Evolutionary conservation across 805 yeast genomes (phyloP), one percentile per base, ranked within the genome.

Genomic region (Nematodospora valgi): DNA sequence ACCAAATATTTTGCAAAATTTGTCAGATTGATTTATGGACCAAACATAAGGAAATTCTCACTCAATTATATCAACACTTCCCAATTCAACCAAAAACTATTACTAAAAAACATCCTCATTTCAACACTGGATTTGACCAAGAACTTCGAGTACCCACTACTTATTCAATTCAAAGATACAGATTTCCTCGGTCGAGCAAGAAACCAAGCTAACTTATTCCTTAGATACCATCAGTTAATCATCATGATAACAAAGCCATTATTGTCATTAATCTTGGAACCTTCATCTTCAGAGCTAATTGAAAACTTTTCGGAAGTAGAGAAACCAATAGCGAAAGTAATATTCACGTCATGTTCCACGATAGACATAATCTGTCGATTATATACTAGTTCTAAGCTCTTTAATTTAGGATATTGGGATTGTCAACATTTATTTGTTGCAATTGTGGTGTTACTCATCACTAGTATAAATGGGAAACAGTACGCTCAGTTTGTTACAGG

Each of bases 11-110:
- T 63, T 33, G 61, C 69, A 18, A 59, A 56, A 35, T 55, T 59
- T 35, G 54, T 58, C 24, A 46, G 56, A 36, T 46, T 58, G 34
- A 59, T 66, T 18, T 64, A 63, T 43, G 70, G 70, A 1, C 68
- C 72, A 20, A 59, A 63, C 35, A 53, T 60, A 18, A 46, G 70
- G 33, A 62, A 69, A 5, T 59, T 62, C 40, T 56, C 65, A 8
- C 45, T 65, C 26, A 63, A 60, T 42, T 65, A 64, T 45, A 64
- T 65, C 42, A 64, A 63, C 43, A 62, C 70, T 1, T 59, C 54
- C 22, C 61, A 62, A 37, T 60, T 62, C 51, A 65, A 63, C 41
- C 69, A 59, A 35, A 52, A 51, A 36, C 45, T 51, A n/a, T 47
- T 62, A 19, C 48, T 63, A 21, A 52, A 48, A 30, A 62, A 59